Conservation (phyloP, 2,329 filamentous ascomycete species). For the Aspergillus candidus region DNA sequence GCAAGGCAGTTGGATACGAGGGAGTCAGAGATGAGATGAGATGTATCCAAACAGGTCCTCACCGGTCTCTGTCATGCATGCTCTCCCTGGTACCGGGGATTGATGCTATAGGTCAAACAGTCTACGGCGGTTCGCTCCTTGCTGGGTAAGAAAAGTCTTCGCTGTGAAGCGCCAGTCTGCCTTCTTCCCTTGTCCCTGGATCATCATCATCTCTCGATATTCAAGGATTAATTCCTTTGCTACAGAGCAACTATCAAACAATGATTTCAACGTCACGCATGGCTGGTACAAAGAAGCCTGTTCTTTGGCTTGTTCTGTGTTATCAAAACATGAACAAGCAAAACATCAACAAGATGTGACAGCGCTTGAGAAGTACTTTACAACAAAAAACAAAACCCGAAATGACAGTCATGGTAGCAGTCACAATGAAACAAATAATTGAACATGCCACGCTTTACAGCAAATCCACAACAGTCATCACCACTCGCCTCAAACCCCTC, state of each 20-base stretch:
- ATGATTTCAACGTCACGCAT: too few relatives aligned
- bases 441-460: background rate
- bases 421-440: background rate
- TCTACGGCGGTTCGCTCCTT: background rate
- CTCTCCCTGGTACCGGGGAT: conserved; percentile 6
- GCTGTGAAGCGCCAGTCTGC: background rate
- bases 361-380: background rate
- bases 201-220: background rate
- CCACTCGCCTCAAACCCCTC: background rate
- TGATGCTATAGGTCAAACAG: background rate
- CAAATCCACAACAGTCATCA: too few relatives aligned
- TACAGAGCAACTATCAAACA: too few relatives aligned
- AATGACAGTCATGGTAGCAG: background rate
- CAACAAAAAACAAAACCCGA: background rate
- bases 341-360: background rate
- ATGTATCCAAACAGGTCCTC: conserved; percentile 2
- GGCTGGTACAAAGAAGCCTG: too few relatives aligned
- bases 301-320: too few relatives aligned
- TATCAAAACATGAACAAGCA: too few relatives aligned
- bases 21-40: conserved; percentile 4
- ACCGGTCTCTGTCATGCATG: background rate
- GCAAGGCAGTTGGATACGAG: background rate
- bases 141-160: background rate
- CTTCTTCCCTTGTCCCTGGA: background rate
- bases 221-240: too few relatives aligned